Evolutionary conservation across 148 eudicot genomes (phyloP), one percentile per base, ranked within the genome.

Genomic region (Chenopodium album): DNA sequence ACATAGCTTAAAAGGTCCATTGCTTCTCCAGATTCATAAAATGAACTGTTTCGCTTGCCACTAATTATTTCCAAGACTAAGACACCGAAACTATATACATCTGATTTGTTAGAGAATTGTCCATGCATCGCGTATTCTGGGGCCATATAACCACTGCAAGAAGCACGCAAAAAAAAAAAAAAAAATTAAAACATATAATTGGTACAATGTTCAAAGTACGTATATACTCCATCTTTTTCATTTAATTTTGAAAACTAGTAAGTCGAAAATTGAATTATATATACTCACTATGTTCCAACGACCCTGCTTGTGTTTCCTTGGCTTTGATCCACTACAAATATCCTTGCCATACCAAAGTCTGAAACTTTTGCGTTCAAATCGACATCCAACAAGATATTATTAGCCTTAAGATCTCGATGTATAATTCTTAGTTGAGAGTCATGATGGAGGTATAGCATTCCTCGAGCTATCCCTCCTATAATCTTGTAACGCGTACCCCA

Each of bases 61-160:
- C 89, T 86, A 29, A 87, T 60, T 7, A 88, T 86, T 76, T 88
- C 87, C 32, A 88, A 41, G 44, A 88, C 48, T 26, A 86, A 44
- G 8, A 88, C 83, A 26, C 90, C 90, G 9, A 88, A 88, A 63
- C 87, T 86, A 64, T 86, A 88, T 22, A 88, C 90, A 78, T 88
- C 89, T 2, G 87, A 86, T 66, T 86, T 88, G 17, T 70, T 56
- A 4, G 90, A 88, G 70, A 86, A 84, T 12, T 75, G 76, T 9
- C 90, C 89, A 0, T 82, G 76, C 77, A 80, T 63, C 75, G 77
- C 78, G 34, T 88, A 88, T 71, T 88, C 90, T 0, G 90, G 90
- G 29, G 90, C 48, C 86, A 88, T 88, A 65, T 88, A 88, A 4
- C 90, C 90, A 37, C 90, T 88, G 46, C 77, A 74, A 56, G 62